A percentile compares a stretch with the other conserved stretches of the same genome.
Evolutionary conservation across 73 alveolate genomes (phyloP).

Genomic region (Urostyla sp.): DNA sequence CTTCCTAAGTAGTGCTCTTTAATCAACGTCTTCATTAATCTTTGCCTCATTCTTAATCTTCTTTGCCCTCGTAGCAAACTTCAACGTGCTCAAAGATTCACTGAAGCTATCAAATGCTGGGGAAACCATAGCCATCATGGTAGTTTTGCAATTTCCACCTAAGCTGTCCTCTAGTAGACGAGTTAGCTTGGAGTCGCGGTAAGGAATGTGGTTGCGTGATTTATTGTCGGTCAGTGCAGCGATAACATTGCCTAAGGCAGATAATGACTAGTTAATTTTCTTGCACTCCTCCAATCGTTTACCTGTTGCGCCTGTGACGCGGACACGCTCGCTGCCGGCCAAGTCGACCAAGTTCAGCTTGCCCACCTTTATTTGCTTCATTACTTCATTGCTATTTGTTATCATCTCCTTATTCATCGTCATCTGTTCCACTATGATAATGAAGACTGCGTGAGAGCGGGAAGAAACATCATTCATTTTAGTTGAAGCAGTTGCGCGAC

Average conservation of each 20-base stretch:
- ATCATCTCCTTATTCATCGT: conserved; percentile 55
- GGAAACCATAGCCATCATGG: conserved; percentile 92
- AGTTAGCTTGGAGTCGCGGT: conserved; percentile 89
- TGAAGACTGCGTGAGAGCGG: conserved; percentile 96
- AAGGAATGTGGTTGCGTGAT: conserved; percentile 81
- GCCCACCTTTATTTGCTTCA: conserved; percentile 82
- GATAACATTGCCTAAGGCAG: conserved; percentile 92
- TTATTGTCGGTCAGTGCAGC: conserved; percentile 85
- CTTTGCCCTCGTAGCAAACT: conserved; percentile 91
- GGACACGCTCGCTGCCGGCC: conserved; percentile 92
- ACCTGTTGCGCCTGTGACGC: conserved; percentile 91
- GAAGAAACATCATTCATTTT: conserved; percentile 96
- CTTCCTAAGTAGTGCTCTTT: conserved; percentile 90
- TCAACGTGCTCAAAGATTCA: conserved; percentile 80
- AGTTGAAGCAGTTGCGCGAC: conserved; percentile 91
- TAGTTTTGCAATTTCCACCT: conserved; percentile 93
- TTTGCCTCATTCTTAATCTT: conserved; percentile 85
- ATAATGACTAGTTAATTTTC: conserved; percentile 84
- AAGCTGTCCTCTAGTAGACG: conserved; percentile 85
- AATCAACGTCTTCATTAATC: conserved; percentile 87
- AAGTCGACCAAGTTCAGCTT: conserved; percentile 90
- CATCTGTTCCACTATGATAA: conserved; percentile 93
- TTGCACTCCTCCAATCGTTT: conserved; percentile 90
- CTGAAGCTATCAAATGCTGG: conserved; percentile 85
- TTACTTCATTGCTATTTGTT: conserved; percentile 1